phyloP scores from a whole-genome alignment of 805 yeast species.

The Spathaspora hagerdaliae region DNA sequence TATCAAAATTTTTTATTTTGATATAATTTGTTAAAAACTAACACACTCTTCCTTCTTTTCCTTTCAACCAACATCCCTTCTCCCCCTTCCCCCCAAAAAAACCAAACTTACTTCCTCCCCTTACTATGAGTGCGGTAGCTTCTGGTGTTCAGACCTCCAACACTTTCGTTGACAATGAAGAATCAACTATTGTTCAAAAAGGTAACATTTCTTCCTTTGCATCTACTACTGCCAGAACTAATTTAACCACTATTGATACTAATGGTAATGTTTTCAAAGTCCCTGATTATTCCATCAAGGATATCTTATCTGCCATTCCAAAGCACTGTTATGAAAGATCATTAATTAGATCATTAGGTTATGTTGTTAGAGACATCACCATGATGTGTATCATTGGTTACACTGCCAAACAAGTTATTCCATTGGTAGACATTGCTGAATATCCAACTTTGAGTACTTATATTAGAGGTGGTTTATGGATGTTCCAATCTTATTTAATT shows the following conservation, averaged over 20 bases:
- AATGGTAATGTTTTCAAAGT: constrained; percentile 52
- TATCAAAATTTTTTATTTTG: not conserved
- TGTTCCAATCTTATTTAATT: constrained; percentile 46
- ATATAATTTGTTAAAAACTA: too few relatives aligned
- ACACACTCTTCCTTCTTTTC: not conserved
- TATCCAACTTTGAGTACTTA: constrained; percentile 33
- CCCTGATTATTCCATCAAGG: constrained; percentile 61
- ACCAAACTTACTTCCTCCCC: not conserved
- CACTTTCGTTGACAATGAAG: not conserved
- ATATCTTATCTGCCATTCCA: constrained; percentile 55
- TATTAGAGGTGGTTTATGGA: constrained; percentile 58
- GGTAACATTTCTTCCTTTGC: constrained; percentile 12
- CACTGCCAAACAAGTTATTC: constrained; percentile 45
- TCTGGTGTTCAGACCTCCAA: not conserved
- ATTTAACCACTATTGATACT: constrained; percentile 44
- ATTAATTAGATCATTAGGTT: constrained; percentile 44
- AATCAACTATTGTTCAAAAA: constrained; percentile 2
- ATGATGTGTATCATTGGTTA: constrained; percentile 41
- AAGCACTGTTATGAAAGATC: constrained; percentile 58
- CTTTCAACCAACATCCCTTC: not conserved
- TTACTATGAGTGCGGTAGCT: constrained; percentile 6
- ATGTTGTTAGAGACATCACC: constrained; percentile 50
- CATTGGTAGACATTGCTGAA: constrained; percentile 25
- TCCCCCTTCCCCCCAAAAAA: not conserved
- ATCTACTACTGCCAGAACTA: constrained; percentile 3